Conservation (phyloP, 495 filamentous ascomycete species). For the Penicillium longicatenatum region DNA sequence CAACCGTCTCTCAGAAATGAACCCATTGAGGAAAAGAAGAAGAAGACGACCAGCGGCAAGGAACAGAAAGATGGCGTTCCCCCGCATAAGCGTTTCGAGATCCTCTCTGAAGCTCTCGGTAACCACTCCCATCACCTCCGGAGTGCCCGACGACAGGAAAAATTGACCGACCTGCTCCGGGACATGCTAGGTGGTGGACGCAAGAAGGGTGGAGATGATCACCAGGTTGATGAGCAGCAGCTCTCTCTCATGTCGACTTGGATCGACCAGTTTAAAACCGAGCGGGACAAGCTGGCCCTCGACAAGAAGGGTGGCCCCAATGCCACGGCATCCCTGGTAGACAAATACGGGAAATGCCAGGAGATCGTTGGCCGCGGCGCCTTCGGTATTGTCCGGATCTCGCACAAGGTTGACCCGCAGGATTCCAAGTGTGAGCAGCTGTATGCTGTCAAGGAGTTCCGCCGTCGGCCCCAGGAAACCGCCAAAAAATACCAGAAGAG, state of each 20-base stretch:
- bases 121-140: slow-evolving; percentile 86
- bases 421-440: slow-evolving; percentile 84
- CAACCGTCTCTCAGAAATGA: slow-evolving; percentile 47
- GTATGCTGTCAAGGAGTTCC: slow-evolving; percentile 98
- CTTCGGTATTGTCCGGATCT: slow-evolving; percentile 96
- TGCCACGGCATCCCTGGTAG: slow-evolving; percentile 78
- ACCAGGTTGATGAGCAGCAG: slow-evolving; percentile 71
- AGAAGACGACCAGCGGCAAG: slow-evolving; percentile 35
- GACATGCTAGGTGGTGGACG: slow-evolving; percentile 76
- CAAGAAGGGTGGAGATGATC: slow-evolving; percentile 52
- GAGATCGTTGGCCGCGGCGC: slow-evolving; percentile 97
- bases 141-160: slow-evolving; percentile 88
- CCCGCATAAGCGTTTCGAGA: slow-evolving; percentile 59
- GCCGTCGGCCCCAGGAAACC: slow-evolving; percentile 88
- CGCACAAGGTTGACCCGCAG: slow-evolving; percentile 88
- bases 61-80: slow-evolving; percentile 46
- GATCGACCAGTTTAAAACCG: slow-evolving; percentile 90
- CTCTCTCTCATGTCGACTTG: slow-evolving; percentile 92
- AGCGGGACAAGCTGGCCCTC: slow-evolving; percentile 73
- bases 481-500: slow-evolving; percentile 97
- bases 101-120: slow-evolving; percentile 54
- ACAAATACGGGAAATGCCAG: slow-evolving; percentile 99
- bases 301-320: slow-evolving; percentile 80
- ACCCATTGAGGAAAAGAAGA: slow-evolving; percentile 32
- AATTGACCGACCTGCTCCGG: slow-evolving; percentile 87